These are phyloP conservation scores for Eucalyptus melliodora DNA, from an alignment of 345 rosid species.

Conservation along the genomic window DNA sequence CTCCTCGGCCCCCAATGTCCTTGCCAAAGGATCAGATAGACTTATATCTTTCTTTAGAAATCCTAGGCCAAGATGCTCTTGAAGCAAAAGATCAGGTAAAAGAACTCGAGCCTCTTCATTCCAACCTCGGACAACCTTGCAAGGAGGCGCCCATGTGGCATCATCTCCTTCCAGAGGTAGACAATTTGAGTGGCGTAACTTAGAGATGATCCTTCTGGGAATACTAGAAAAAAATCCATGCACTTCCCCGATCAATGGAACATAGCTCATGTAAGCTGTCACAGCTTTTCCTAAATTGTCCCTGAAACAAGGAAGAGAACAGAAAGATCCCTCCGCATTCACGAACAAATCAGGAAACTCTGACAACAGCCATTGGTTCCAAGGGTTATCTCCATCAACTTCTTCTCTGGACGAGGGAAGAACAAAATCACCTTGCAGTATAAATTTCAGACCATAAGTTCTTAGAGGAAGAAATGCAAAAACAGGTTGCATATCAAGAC, in stretches of 20 bases:
- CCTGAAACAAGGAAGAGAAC: constrained; percentile 69
- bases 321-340: constrained; percentile 46
- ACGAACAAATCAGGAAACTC: constrained; percentile 74
- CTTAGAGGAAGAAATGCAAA: constrained; percentile 92
- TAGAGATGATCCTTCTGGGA: constrained; percentile 52
- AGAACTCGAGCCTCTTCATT: constrained; percentile 45
- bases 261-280: constrained; percentile 72
- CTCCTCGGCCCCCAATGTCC: constrained; percentile 61
- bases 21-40: constrained; percentile 69
- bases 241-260: constrained; percentile 86
- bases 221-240: constrained; percentile 83
- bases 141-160: constrained; percentile 71
- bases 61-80: constrained; percentile 70
- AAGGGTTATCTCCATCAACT: constrained; percentile 82
- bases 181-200: constrained; percentile 54
- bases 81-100: constrained; percentile 49
- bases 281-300: constrained; percentile 71
- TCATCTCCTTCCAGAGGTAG: constrained; percentile 68
- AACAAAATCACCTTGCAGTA: constrained; percentile 91
- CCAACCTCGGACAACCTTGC: constrained; percentile 88
- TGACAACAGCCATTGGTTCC: constrained; percentile 91
- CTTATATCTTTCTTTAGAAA: constrained; percentile 62
- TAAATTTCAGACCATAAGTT: constrained; percentile 89
- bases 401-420: constrained; percentile 99
- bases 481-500: constrained; percentile 64